Base-by-base conservation (phyloP, 257 asterid genomes). In the Capsicum pubescens region DNA sequence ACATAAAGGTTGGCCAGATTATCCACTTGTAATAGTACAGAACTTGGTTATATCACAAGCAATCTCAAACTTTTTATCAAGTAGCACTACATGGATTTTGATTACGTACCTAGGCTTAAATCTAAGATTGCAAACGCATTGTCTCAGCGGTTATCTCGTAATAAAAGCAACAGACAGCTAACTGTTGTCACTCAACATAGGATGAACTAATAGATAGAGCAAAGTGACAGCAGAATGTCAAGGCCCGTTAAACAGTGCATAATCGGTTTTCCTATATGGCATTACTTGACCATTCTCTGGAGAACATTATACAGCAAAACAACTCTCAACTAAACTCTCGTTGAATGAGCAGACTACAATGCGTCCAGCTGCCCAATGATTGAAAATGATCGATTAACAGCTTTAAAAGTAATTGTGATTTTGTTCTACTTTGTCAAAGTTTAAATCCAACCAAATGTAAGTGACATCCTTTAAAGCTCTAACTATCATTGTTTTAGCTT, bases 41-140 rank as follows among this genome's bases (percentile, higher is more conserved):
- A 76, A 21, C 61, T 76, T 50, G 48, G 61, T 70, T 70, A 44
- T 69, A 70, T 70, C 56, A 70, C 36, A 70, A 44, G 56, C 79
- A 9, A 70, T 70, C 79, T 69, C 56, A 42, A 70, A 46, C 36
- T 16, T 39, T n/a, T 16, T 70, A 5, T 44, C 36, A 42, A 68
- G 77, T 44, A 15, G n/a, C 26, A 70, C 8, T 70, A 16, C 35
- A 44, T 17, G 56, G 63, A 26, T 12, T 26, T 52, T 74, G 81
- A 50, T 74, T 13, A 19, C 7, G 80, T 50, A 74, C 0, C 72
- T 67, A 36, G 50, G 50, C 19, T 67, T 35, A 67, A 35, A 67
- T 64, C 39, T 64, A 64, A 64, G 42, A 52, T 15, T 57, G 71
- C 44, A 64, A 64, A 64, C 9, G 71, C 71, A 11, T 64, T 14